A percentile compares a stretch with the other conserved stretches of the same genome.
Evolutionary conservation across 352 stramenopile genomes (phyloP).

Genomic region (Phytopythium chamaehyphon): DNA sequence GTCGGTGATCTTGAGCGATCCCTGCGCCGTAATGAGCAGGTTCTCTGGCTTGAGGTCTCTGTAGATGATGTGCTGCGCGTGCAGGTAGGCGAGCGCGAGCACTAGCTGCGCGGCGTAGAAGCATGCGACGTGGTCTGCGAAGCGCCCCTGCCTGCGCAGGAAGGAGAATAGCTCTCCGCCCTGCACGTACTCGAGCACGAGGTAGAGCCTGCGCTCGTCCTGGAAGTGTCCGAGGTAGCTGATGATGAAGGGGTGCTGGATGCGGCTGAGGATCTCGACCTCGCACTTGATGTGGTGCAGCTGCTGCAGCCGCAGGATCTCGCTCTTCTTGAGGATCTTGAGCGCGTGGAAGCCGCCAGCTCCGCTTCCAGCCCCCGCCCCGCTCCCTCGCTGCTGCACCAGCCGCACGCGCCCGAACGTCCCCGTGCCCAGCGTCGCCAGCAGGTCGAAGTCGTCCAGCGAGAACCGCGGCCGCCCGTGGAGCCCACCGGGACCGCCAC

Average conservation of each 20-base stretch:
- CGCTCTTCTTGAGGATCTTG: conserved; percentile 92
- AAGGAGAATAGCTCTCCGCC: conserved; percentile 93
- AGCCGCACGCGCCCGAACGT: conserved; percentile 89
- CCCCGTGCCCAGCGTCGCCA: conserved; percentile 79
- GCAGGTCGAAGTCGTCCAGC: conserved; percentile 72
- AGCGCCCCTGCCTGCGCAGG: conserved; percentile 73
- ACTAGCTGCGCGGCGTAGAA: conserved; percentile 90
- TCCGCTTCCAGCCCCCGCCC: too few species aligned
- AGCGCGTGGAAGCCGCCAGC: conserved; percentile 71
- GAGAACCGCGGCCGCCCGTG: conserved; percentile 37
- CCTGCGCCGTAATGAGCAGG: conserved; percentile 86
- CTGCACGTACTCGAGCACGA: conserved; percentile 92
- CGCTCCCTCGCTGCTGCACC: conserved; percentile 66
- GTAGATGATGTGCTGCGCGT: conserved; percentile 92
- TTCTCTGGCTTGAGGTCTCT: conserved; percentile 93
- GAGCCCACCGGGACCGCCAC: conserved; percentile 3
- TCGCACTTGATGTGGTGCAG: conserved; percentile 92
- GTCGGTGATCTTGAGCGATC: conserved; percentile 91
- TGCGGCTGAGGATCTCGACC: conserved; percentile 83
- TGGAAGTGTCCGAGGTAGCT: conserved; percentile 87
- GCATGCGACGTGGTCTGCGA: conserved; percentile 79
- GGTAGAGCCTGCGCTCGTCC: conserved; percentile 85
- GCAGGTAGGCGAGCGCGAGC: conserved; percentile 85
- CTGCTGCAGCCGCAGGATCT: conserved; percentile 87
- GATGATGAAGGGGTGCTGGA: conserved; percentile 90